Percentiles rank a stretch among this genome's conserved stretches.
phyloP scores from a whole-genome alignment of 1,284 basidiomycete species.

The Naganishia albida region DNA sequence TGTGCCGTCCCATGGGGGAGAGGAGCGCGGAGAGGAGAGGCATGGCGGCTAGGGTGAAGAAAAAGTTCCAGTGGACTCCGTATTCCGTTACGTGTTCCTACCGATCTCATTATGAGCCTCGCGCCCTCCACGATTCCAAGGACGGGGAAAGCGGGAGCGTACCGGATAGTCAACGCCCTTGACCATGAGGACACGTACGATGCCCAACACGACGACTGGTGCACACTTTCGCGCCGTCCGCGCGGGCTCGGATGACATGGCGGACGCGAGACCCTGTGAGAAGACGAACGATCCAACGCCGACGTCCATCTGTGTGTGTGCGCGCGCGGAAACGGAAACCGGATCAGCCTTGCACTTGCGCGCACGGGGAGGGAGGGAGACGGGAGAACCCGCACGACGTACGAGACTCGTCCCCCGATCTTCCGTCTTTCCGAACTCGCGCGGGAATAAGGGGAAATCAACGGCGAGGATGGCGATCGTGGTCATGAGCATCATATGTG shows the following conservation, averaged over 20 bases:
- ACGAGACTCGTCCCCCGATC: constrained; percentile 90
- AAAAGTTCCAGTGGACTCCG: constrained; percentile 98
- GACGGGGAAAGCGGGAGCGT: constrained; percentile 40
- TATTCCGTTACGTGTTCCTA: constrained; percentile 97
- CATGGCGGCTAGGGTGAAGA: constrained; percentile 83
- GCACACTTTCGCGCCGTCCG: constrained; percentile 61
- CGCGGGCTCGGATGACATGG: constrained; percentile 51
- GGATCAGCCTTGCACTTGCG: not conserved
- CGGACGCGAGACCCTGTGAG: constrained; percentile 85
- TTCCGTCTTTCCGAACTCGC: constrained; percentile 87
- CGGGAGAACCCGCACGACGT: constrained; percentile 45
- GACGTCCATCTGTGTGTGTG: constrained; percentile 93
- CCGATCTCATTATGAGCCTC: not conserved
- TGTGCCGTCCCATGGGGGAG: constrained; percentile 63
- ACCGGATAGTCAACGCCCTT: constrained; percentile 94
- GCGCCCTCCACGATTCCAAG: not conserved
- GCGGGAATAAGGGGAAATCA: constrained; percentile 90
- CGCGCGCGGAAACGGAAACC: too few relatives aligned
- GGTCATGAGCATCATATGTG: constrained; percentile 95
- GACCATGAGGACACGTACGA: constrained; percentile 78
- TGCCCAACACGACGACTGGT: constrained; percentile 73
- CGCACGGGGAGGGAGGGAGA: not conserved
- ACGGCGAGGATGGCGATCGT: constrained; percentile 89
- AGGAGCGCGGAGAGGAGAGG: constrained; percentile 73
- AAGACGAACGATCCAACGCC: constrained; percentile 97